Evolutionary conservation across 257 asterid genomes (phyloP), one percentile per base, ranked within the genome.

Genomic region (Henckelia pumila): DNA sequence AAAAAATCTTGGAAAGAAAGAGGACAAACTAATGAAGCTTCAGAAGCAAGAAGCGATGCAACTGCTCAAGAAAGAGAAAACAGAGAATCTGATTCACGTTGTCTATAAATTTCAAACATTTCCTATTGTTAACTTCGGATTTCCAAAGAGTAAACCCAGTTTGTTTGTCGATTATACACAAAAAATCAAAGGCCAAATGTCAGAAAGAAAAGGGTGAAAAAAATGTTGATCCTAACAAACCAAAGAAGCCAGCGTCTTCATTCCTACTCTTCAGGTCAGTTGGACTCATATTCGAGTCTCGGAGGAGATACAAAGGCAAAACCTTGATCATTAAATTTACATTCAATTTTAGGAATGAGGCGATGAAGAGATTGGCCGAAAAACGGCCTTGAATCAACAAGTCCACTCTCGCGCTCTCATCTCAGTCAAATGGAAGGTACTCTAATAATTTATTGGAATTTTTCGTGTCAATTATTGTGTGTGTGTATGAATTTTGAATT

Each of bases 11-110:
- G 78, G 73, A 49, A 86, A 77, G 80, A 95, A 85, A 71, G 98
- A 72, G 64, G 96, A 83, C 22, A 95, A 90, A 73, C 44, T 73
- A 32, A 77, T 79, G 86, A 90, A 93, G 73, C 84, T 93, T 37
- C 92, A 86, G 69, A 90, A 88, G 78, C 95, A 85, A 23, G 97
- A 88, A 84, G 98, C 98, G 13, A 68, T 93, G 85, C 97, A 88
- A 55, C 69, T 93, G 90, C 95, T 93, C 4, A 93, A 90, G 92
- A 88, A 93, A 35, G 95, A 90, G 73, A 93, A 86, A 73, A 77
- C 90, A 0, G 90, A 89, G 17, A 90, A 81, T 71, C 37, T 93
- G 52, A 86, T 93, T 25, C 88, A 93, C 96, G 96, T 85, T 66
- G 30, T 40, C 9, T 19, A n/a, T n/a, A 7, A 47, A 13, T 26